phyloP scores from a whole-genome alignment of 23 red algal species.

The Pyropia haitanensis region DNA sequence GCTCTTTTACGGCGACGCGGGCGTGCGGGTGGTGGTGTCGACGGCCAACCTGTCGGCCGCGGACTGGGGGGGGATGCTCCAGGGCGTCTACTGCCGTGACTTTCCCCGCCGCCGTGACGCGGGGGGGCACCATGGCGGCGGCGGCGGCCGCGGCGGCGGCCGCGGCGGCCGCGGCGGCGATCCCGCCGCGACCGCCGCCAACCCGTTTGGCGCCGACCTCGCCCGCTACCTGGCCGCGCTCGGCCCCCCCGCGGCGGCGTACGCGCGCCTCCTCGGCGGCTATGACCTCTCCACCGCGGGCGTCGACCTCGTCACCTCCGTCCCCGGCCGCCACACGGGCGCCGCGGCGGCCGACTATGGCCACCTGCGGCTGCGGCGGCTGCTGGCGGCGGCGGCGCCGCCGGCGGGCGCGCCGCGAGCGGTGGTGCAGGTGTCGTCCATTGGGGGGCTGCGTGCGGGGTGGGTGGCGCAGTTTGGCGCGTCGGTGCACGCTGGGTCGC shows the following conservation, averaged over 20 bases:
- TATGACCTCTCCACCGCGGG: conserved; percentile 78
- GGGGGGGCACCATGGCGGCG: not conserved
- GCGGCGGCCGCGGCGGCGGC: not conserved
- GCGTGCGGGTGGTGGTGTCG: conserved; percentile 69
- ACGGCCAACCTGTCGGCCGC: conserved; percentile 71
- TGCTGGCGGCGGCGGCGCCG: conserved; percentile 13
- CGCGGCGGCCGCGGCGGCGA: conserved; percentile 2
- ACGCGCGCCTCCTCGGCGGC: not conserved
- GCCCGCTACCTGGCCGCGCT: not conserved
- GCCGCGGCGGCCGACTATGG: conserved; percentile 5
- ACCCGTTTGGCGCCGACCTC: conserved; percentile 8
- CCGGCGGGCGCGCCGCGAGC: conserved; percentile 9
- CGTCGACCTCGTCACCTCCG: conserved; percentile 52
- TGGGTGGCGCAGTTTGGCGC: no score
- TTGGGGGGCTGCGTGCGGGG: no score
- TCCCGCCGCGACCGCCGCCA: conserved; percentile 5
- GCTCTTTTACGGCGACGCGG: conserved; percentile 37
- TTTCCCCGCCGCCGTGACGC: conserved; percentile 26
- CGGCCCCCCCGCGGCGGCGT: not conserved
- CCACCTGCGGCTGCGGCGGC: conserved; percentile 15
- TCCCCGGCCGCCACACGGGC: conserved; percentile 49
- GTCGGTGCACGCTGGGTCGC: no score
- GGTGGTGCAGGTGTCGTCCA: conserved; percentile 29
- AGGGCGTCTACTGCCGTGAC: conserved; percentile 82
- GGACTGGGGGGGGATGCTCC: conserved; percentile 76